Evolutionary conservation across 1,139 yeast genomes (phyloP), one percentile per base, ranked within the genome.

Genomic region (Diutina ranongensis): DNA sequence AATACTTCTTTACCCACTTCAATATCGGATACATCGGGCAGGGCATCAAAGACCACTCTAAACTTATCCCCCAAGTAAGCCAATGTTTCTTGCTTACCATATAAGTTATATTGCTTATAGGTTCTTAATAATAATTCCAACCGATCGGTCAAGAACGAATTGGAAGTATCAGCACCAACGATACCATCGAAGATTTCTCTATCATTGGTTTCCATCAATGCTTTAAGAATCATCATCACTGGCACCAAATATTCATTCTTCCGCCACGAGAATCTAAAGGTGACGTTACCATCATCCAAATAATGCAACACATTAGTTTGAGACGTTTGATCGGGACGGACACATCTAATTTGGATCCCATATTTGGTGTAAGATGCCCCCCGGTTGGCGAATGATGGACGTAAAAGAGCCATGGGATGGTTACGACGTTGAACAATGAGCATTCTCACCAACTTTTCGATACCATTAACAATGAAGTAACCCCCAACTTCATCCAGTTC

Each of bases 401-500:
- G 87, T 50, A 88, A 82, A 55, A 92, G 80, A 9, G 97, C 97
- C 96, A 92, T 87, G 19, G 97, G 95, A 61, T 88, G 97, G 63
- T 94, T 92, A 64, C 98, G 77, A 65, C 97, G 83, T 67, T 92
- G 98, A 19, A 92, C 97, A 70, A 92, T 88, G 63, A 94, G 78
- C 97, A 92, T 87, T 68, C 98, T 86, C 57, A 92, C 80, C 57
- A 92, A 72, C 65, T 92, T 94, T 64, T 92, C 99, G 55, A 89
- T 88, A 71, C 98, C 99, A 61, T 92, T 92, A 49, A 92, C 92
- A 56, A 92, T 78, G 62, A 94, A 92, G 63, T 92, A 92, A 33
- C 98, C 99, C 51, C 99, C 98, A 51, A 88, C 68, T 62, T 92
- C 99, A 61, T 94, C 98, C 40, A 88, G 76, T 63, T 94, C 98